Evolutionary conservation across 2,329 filamentous ascomycete species (phyloP), one percentile per base, ranked within the genome.

Genomic region (Periconia sp.): DNA sequence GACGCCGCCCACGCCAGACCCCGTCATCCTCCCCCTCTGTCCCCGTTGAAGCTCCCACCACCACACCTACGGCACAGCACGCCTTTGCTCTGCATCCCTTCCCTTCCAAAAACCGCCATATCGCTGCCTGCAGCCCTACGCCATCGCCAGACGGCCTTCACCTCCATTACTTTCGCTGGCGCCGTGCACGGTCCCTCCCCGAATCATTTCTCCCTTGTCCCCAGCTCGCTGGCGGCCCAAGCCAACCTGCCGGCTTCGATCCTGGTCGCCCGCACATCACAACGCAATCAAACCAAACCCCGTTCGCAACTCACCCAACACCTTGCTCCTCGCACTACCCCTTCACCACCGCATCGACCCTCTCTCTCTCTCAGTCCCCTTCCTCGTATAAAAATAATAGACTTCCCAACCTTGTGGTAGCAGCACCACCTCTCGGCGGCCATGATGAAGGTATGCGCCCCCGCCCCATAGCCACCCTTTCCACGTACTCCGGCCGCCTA

Each of bases 391-490:
- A 35, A 49, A 19, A 23, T 33, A n/a, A 17, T 45, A 49, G 46
- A 13, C 6, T 6, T 37, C 33, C 7, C 15, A 5, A 6, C 33
- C 53, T 41, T 46, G 47, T 23, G 45, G 53, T 23, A 41, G 53
- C 55, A 20, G 31, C 31, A 47, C 44, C 54, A 43, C 41, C 57
- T 42, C 37, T 19, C 18, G 17, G 47, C 18, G 49, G 49, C 50
- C 54, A 60, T 51, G 47, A 65, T 68, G 60, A 68, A 67, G 65
- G 65, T 68, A 60, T 41, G 57, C 53, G 46, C 41, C 43, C 49
- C 33, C 37, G 43, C 33, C 37, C 45, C 19, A 19, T 14, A 33
- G 45, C 41, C 23, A 40, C 41, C 45, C 51, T 33, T 46, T 42
- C 53, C 11, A n/a, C 33, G 33, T 52, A 47, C 47, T 49, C 33